Evolutionary conservation across 148 eudicot species (phyloP).

Genomic region (Vaccinium darrowii): DNA sequence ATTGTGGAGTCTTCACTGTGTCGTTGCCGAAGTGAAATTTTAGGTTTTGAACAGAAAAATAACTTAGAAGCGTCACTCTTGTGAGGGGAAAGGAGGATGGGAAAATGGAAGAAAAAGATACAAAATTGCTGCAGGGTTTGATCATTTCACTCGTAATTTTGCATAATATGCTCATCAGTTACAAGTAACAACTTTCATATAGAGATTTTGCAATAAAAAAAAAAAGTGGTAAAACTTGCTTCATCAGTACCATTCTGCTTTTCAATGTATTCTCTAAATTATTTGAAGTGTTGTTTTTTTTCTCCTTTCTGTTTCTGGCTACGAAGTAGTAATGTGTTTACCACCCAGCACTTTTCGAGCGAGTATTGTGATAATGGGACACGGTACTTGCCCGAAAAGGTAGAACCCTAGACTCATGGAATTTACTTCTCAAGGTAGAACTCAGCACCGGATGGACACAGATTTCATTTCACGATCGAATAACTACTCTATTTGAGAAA

Average conservation of each 20-base stretch:
- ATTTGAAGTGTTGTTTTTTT: not conserved
- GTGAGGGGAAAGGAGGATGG: too few relatives aligned
- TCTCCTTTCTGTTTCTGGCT: not conserved
- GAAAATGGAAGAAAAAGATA: too few relatives aligned
- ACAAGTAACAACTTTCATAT: not conserved
- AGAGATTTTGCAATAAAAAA: not conserved
- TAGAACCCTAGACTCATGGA: not conserved
- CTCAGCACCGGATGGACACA: not conserved
- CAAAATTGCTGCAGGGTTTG: too few relatives aligned
- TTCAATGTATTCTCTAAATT: not conserved
- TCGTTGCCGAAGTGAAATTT: too few relatives aligned
- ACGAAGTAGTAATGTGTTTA: not conserved
- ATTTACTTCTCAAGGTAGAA: constrained; percentile 3
- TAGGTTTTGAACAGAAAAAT: too few relatives aligned
- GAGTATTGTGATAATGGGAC: not conserved
- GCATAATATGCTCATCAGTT: not conserved
- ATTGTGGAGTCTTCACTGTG: not conserved
- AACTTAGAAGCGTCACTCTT: too few relatives aligned
- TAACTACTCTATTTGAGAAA: not conserved
- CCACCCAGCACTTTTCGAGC: not conserved
- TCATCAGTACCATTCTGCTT: not conserved
- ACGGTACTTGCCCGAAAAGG: too few relatives aligned
- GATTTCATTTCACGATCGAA: not conserved
- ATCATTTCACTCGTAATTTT: not conserved
- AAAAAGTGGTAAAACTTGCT: not conserved